phyloP scores from a whole-genome alignment of 169 alveolate species.

The Eimeria necatrix region DNA sequence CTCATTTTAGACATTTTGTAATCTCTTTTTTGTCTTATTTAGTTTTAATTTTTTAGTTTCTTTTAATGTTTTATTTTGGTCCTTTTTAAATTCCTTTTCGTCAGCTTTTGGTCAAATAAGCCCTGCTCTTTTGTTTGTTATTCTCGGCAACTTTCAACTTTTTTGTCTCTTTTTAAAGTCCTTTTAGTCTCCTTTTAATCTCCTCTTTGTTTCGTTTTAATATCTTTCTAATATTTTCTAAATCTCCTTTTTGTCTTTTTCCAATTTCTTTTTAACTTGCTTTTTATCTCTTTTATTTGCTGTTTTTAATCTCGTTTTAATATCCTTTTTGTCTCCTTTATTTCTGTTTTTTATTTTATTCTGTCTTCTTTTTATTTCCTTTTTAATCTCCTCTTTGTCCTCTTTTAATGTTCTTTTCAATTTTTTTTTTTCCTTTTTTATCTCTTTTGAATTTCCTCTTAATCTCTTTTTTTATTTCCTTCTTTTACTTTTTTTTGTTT shows the following conservation, averaged over 20 bases:
- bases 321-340: not conserved
- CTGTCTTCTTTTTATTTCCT: not conserved
- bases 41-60: not conserved
- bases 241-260: not conserved
- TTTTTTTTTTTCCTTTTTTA: not conserved
- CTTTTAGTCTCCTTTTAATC: no score
- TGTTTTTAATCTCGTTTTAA: not conserved
- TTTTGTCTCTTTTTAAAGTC: no score
- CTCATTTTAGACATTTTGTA: not conserved
- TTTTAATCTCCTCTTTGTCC: not conserved
- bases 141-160: conserved; percentile 73
- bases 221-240: conserved; percentile 22
- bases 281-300: not conserved
- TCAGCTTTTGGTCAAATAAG: conserved; percentile 65
- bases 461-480: not conserved
- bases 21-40: not conserved
- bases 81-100: not conserved
- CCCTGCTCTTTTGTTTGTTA: conserved; percentile 53
- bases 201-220: no score
- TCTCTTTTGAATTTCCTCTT: not conserved
- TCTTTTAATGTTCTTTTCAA: not conserved
- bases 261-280: conserved; percentile 2
- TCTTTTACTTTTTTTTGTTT: not conserved
- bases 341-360: not conserved
- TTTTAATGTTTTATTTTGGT: not conserved